Percentiles rank a stretch among this genome's conserved stretches.
Evolutionary conservation across 2,329 filamentous ascomycete genomes (phyloP).

Genomic region (Xylariaceae sp.): DNA sequence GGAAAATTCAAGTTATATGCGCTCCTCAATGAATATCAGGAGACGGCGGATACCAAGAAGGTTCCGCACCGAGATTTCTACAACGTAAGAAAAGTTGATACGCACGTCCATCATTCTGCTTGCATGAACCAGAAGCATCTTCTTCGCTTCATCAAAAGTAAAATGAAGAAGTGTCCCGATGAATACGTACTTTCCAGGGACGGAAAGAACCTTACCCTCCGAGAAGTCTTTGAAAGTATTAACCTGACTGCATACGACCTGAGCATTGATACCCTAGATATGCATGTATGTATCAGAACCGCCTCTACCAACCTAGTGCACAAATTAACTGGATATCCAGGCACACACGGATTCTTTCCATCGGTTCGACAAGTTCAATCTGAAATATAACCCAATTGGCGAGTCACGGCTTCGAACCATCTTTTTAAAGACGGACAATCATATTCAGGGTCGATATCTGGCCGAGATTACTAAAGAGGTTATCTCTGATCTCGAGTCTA

Average conservation of each 20-base stretch:
- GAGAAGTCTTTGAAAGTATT: conserved; percentile 95
- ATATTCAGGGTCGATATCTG: conserved; percentile 90
- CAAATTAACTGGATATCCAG: conserved; percentile 38
- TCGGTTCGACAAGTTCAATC: conserved; percentile 98
- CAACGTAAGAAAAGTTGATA: conserved; percentile 97
- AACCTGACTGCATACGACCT: conserved; percentile 96
- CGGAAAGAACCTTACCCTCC: conserved; percentile 83
- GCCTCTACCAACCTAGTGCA: not conserved
- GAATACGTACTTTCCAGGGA: conserved; percentile 91
- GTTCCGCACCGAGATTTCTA: conserved; percentile 98
- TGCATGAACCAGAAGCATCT: conserved; percentile 99
- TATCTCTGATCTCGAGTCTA: conserved; percentile 92
- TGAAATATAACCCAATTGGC: conserved; percentile 97
- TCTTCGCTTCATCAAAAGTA: conserved; percentile 97
- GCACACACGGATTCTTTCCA: conserved; percentile 98
- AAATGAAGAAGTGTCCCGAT: conserved; percentile 97
- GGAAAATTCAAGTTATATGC: conserved; percentile 95
- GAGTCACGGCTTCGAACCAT: conserved; percentile 96
- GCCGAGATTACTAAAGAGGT: conserved; percentile 98
- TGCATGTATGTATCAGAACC: conserved; percentile 65
- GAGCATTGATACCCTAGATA: conserved; percentile 96
- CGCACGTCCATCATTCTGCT: conserved; percentile 96
- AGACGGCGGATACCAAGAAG: conserved; percentile 95
- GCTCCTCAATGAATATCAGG: conserved; percentile 93
- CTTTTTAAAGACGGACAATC: conserved; percentile 97